Evolutionary conservation across 2,329 filamentous ascomycete genomes (phyloP).

Genomic region (Stagonosporopsis vannaccii): DNA sequence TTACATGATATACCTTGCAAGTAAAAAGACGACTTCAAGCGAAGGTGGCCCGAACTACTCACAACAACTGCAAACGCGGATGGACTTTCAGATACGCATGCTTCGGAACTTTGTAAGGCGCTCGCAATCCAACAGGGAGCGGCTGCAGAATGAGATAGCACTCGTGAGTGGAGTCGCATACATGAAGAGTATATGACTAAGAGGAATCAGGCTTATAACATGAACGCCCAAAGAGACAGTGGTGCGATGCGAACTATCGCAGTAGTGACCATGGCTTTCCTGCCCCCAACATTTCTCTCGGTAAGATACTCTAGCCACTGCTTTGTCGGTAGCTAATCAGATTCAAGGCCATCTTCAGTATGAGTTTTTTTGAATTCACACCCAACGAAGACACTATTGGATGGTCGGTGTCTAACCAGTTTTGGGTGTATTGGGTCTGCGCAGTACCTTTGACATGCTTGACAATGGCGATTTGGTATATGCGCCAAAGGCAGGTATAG

Average conservation of each 20-base stretch:
- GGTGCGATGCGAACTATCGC: constrained; percentile 27
- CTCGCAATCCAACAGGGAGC: constrained; percentile 27
- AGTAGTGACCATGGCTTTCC: constrained; percentile 30
- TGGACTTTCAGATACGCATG: constrained; percentile 21
- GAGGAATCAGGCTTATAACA: constrained; percentile 25
- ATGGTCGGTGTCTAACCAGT: constrained; percentile 27
- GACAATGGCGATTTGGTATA: constrained; percentile 22
- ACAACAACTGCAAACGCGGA: background rate
- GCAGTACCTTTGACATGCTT: constrained; percentile 27
- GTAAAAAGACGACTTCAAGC: background rate
- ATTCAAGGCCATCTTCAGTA: constrained; percentile 32
- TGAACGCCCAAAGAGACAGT: constrained; percentile 28
- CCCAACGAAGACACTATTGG: constrained; percentile 4
- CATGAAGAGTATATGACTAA: background rate
- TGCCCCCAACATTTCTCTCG: constrained; percentile 31
- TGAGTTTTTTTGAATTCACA: constrained; percentile 30
- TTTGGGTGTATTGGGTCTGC: constrained; percentile 31
- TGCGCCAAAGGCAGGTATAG: background rate
- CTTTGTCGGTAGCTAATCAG: background rate
- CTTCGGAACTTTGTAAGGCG: constrained; percentile 19
- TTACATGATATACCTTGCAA: background rate
- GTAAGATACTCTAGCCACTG: background rate
- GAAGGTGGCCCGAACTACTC: background rate
- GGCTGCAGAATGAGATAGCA: constrained; percentile 29
- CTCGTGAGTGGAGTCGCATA: constrained; percentile 1